Evolutionary conservation across 2,329 filamentous ascomycete genomes (phyloP), one percentile per base, ranked within the genome.

Genomic region (Neocucurbitaria cava): DNA sequence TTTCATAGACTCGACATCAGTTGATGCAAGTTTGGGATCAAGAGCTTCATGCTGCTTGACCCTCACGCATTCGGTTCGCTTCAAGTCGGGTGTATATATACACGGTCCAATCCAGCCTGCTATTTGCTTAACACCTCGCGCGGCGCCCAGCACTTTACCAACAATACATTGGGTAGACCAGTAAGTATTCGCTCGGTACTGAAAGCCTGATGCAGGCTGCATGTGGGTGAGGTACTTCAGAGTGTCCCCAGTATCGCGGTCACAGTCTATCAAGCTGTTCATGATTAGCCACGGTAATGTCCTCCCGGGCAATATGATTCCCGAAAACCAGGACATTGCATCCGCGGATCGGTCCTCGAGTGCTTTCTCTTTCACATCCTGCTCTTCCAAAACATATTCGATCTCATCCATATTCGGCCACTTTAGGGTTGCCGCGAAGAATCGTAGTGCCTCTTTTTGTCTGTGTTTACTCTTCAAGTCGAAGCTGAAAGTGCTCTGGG

Each of bases 131-230:
- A 89, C 90, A 0, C 89, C 91, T 21, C 89, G 87, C 35, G 86
- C 88, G 21, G 79, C 79, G 1, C 79, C 79, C 7, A 92, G 79
- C 2, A 92, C 89, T 68, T 91, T 92, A 33, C 89, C 89, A 2
- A 92, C 87, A 52, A 92, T 89, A 62, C 84, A 89, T 18, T 83
- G 80, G 11, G 86, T 84, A 3, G 88, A 86, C 89, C 89, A 92
- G 78, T 92, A 92, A 1, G 89, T 92, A 68, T 89, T 88, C 52
- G 86, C 87, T 53, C 87, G 87, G 70, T 92, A 91, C 75, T 92
- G 89, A 68, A 92, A 91, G 15, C 89, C 89, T 59, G 87, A 87
- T 61, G 87, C 81, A 0, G 88, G 87, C 53, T 88, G 83, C 61
- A 88, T 81, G 64, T 91, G 87, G 1, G 86, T 88, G 8, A 92